These are phyloP conservation scores for Candida hispaniensis DNA, from an alignment of 805 yeast genomes.

Conservation along the genomic window DNA sequence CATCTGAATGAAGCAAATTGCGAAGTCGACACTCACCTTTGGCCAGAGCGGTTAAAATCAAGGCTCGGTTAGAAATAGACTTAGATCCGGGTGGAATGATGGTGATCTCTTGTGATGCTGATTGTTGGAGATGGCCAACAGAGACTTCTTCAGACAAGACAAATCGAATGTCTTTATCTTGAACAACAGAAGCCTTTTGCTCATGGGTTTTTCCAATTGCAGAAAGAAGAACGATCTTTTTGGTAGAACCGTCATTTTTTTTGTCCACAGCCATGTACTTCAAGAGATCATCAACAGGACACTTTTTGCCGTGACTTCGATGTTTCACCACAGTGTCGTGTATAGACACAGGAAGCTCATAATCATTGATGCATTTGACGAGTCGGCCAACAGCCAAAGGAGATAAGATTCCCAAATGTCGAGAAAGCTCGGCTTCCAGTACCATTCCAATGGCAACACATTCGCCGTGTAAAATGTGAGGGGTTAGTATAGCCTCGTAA, in stretches of 20 bases:
- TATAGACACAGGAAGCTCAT: slow-evolving; percentile 72
- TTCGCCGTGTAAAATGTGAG: slow-evolving; percentile 94
- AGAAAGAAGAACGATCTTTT: slow-evolving; percentile 75
- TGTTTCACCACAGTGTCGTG: slow-evolving; percentile 62
- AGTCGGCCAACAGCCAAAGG: slow-evolving; percentile 92
- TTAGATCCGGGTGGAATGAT: slow-evolving; percentile 93
- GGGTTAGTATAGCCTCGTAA: slow-evolving; percentile 93
- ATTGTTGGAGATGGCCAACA: slow-evolving; percentile 42
- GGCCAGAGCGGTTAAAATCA: slow-evolving; percentile 86
- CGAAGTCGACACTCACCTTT: slow-evolving; percentile 71
- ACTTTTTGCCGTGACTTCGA: slow-evolving; percentile 54
- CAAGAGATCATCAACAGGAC: slow-evolving; percentile 67
- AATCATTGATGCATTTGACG: slow-evolving; percentile 69
- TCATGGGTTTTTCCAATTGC: slow-evolving; percentile 85
- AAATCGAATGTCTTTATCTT: slow-evolving; percentile 69
- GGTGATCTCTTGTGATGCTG: slow-evolving; percentile 29
- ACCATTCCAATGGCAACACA: slow-evolving; percentile 98
- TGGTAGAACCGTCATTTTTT: slow-evolving; percentile 87
- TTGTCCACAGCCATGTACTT: slow-evolving; percentile 91
- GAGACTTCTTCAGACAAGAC: slow-evolving; percentile 71
- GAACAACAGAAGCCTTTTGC: slow-evolving; percentile 72
- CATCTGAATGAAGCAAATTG: slow-evolving; percentile 89
- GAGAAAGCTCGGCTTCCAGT: slow-evolving; percentile 87
- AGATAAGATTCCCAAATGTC: slow-evolving; percentile 77
- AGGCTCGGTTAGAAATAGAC: slow-evolving; percentile 91